Conservation (phyloP, 148 eudicot species). For the Amaranthus hypochondriacus region DNA sequence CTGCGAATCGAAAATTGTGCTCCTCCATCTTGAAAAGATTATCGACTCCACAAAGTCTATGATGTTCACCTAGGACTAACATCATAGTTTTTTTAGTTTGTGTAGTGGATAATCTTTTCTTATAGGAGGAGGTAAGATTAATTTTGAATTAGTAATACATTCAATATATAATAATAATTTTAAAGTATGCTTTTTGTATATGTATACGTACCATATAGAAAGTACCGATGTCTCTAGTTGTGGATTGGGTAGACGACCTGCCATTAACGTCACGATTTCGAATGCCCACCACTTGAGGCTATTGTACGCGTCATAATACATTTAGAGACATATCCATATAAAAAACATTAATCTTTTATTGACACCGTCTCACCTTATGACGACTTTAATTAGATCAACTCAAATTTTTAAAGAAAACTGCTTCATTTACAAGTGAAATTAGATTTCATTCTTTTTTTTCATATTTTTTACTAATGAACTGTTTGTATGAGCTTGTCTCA, state of each 20-base stretch:
- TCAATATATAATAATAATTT: neutral
- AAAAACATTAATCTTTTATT: neutral
- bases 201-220: constrained; percentile 35
- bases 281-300: constrained; percentile 54
- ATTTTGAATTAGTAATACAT: neutral
- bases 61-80: neutral
- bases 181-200: neutral
- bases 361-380: too few relatives aligned
- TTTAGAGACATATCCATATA: neutral
- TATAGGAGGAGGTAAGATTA: neutral
- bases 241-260: constrained; percentile 45
- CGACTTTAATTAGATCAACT: too few relatives aligned
- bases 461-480: too few relatives aligned
- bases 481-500: too few relatives aligned
- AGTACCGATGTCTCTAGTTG: constrained; percentile 44
- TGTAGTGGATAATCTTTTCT: neutral
- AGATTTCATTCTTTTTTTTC: too few relatives aligned
- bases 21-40: neutral
- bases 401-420: too few relatives aligned
- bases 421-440: too few relatives aligned
- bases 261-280: constrained; percentile 34
- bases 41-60: neutral
- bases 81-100: neutral
- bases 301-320: neutral
- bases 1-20: constrained; percentile 19